These are phyloP conservation scores for Endogone sp. DNA, from an alignment of 192 early-diverging fungal species.

Conservation along the genomic window DNA sequence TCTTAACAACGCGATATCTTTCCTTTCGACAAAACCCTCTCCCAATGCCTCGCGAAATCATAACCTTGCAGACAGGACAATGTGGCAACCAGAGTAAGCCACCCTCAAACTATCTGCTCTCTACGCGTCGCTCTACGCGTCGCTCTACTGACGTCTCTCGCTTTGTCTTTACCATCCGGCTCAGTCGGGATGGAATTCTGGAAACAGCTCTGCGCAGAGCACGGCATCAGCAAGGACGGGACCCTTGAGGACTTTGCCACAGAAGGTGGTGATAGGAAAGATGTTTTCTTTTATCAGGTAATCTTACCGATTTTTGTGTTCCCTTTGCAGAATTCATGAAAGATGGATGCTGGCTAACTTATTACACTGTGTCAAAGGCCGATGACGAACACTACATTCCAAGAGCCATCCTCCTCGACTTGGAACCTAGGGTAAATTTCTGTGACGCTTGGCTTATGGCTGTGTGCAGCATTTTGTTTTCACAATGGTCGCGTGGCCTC, in stretches of 20 bases:
- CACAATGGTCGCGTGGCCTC: too few relatives aligned
- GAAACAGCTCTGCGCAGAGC: slow-evolving; percentile 88
- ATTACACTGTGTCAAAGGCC: too few relatives aligned
- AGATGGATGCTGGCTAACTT: background rate
- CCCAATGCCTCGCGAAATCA: slow-evolving; percentile 87
- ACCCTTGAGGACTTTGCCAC: slow-evolving; percentile 91
- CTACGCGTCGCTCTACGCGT: too few relatives aligned
- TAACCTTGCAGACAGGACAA: slow-evolving; percentile 94
- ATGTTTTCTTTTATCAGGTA: slow-evolving; percentile 98
- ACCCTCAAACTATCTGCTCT: too few relatives aligned
- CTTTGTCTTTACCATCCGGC: background rate
- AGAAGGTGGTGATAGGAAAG: slow-evolving; percentile 87
- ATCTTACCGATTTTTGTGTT: too few relatives aligned
- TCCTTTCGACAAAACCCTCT: too few relatives aligned
- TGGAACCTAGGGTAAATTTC: slow-evolving; percentile 90
- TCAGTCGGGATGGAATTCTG: slow-evolving; percentile 95
- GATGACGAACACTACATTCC: slow-evolving; percentile 99
- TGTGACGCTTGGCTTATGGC: too few relatives aligned
- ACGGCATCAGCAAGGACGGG: slow-evolving; percentile 93
- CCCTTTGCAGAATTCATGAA: background rate
- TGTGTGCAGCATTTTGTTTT: too few relatives aligned
- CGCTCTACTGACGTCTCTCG: background rate
- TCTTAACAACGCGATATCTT: too few relatives aligned
- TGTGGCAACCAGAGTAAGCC: slow-evolving; percentile 94
- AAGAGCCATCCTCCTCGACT: slow-evolving; percentile 84